A percentile compares a stretch with the other conserved stretches of the same genome.
Conservation (phyloP, 73 alveolate genomes). For the Paramecium bursaria region DNA sequence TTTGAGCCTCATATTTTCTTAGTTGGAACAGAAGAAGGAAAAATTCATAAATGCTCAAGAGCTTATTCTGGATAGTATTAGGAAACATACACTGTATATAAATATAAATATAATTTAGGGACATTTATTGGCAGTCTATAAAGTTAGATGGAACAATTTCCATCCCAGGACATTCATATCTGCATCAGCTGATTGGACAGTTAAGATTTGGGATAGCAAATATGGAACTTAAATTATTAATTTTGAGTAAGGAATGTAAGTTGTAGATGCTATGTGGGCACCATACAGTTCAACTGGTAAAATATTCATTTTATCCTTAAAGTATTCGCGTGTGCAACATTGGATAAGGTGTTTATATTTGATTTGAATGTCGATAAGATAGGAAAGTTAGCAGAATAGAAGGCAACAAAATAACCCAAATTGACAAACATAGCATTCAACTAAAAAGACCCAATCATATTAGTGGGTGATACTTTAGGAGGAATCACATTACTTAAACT, state of each 20-base stretch:
- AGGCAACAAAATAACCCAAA: constrained; percentile 86
- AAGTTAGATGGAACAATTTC: constrained; percentile 97
- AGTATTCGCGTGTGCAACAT: constrained; percentile 93
- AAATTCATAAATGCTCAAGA: constrained; percentile 99
- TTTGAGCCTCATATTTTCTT: constrained; percentile 96
- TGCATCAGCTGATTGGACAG: constrained; percentile 99
- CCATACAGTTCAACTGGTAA: constrained; percentile 98
- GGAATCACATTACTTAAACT: constrained; percentile 86
- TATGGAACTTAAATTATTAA: constrained; percentile 93
- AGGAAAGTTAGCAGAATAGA: constrained; percentile 67
- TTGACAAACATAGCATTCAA: constrained; percentile 92
- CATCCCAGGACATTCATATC: constrained; percentile 98
- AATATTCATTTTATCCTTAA: neutral
- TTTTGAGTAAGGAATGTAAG: constrained; percentile 98
- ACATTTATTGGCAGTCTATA: constrained; percentile 99
- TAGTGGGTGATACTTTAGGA: constrained; percentile 95
- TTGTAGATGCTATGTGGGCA: constrained; percentile 99
- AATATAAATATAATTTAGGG: constrained; percentile 72
- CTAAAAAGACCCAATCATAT: constrained; percentile 87
- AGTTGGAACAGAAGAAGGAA: constrained; percentile 99
- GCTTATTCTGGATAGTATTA: constrained; percentile 96
- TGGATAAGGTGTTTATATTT: constrained; percentile 87
- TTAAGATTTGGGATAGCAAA: constrained; percentile 98
- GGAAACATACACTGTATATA: constrained; percentile 79
- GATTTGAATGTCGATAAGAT: constrained; percentile 89